Base-by-base conservation (phyloP, 306 rosid genomes). In the Notholithocarpus densiflorus region DNA sequence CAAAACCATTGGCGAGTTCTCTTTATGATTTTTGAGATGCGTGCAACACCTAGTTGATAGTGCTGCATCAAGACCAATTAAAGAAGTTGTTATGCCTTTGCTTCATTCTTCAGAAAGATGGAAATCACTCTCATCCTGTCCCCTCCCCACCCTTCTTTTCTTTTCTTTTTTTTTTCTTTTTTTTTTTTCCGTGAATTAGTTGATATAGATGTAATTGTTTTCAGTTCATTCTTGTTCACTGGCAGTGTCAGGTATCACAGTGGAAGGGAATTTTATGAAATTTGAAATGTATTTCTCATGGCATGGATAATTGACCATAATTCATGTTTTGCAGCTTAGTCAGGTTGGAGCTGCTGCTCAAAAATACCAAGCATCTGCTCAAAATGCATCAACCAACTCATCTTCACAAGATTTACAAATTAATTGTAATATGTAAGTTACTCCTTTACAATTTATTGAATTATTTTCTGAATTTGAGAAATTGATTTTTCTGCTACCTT, bases 301-400 rank as follows among this genome's bases (percentile, higher is more conserved):
- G 29, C 2, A 12, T 60, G 26, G 79, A 65, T 75, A 57, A 60
- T 71, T 82, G 34, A 60, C 24, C 31, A 60, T 74, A 71, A 68
- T 45, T 27, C 32, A 17, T 23, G n/a, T 37, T 60, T 52, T 86
- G 80, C 93, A 94, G 98, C 96, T 94, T 84, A 88, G 92, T 86
- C 98, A 95, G 81, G 93, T 95, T 82, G 97, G 94, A 74, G 89
- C 90, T 32, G 99, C 94, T 75, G 98, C 99, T 77, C 98, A 94
- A 75, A 94, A 92, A 78, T 94, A 92, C 87, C 98, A 92, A 86
- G 82, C 92, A 79, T 86, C 96, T 77, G 87, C 95, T 77, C 98
- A 95, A 84, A 95, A 87, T 86, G 88, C 97, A 83, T 79, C 99
- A 17, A 88, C 98, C 71, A 95, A 90, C 81, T 43, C 87, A 77